Evolutionary conservation across 495 filamentous ascomycete species (phyloP).

Genomic region (Aspergillus bridgeri): DNA sequence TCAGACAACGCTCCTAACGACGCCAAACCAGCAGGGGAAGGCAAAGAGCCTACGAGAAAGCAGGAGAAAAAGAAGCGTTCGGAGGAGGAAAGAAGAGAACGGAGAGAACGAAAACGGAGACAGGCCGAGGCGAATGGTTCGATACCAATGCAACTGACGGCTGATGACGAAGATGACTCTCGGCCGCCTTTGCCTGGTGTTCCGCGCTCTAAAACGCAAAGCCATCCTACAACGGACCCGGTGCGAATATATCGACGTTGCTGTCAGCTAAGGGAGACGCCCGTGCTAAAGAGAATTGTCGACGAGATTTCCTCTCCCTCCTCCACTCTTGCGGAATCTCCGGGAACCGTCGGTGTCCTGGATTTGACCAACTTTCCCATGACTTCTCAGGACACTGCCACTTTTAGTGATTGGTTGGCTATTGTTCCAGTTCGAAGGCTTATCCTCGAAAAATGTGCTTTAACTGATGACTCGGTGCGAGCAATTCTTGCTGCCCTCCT

Average conservation of each 20-base stretch:
- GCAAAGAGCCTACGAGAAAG: constrained; percentile 59
- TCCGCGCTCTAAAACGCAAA: constrained; percentile 51
- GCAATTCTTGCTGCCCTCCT: constrained; percentile 84
- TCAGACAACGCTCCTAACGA: constrained; percentile 21
- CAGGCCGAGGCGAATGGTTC: constrained; percentile 78
- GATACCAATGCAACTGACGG: constrained; percentile 71
- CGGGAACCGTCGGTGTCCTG: constrained; percentile 72
- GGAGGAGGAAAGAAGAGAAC: constrained; percentile 80
- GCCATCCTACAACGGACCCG: constrained; percentile 82
- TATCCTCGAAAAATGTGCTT: constrained; percentile 77
- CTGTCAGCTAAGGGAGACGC: constrained; percentile 88
- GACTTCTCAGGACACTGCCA: constrained; percentile 75
- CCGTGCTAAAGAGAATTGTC: constrained; percentile 80
- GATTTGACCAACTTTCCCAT: constrained; percentile 83
- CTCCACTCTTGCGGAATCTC: constrained; percentile 53
- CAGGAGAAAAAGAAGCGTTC: constrained; percentile 91
- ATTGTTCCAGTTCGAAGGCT: constrained; percentile 86
- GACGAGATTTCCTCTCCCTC: constrained; percentile 75
- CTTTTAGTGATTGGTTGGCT: constrained; percentile 88
- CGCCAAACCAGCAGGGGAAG: constrained; percentile 31
- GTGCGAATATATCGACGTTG: constrained; percentile 91
- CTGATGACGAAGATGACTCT: constrained; percentile 52
- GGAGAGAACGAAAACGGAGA: constrained; percentile 76
- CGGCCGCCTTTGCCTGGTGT: constrained; percentile 22
- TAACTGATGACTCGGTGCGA: constrained; percentile 81